Base-by-base conservation (phyloP, 805 yeast genomes). In the Wickerhamiella occidentalis region DNA sequence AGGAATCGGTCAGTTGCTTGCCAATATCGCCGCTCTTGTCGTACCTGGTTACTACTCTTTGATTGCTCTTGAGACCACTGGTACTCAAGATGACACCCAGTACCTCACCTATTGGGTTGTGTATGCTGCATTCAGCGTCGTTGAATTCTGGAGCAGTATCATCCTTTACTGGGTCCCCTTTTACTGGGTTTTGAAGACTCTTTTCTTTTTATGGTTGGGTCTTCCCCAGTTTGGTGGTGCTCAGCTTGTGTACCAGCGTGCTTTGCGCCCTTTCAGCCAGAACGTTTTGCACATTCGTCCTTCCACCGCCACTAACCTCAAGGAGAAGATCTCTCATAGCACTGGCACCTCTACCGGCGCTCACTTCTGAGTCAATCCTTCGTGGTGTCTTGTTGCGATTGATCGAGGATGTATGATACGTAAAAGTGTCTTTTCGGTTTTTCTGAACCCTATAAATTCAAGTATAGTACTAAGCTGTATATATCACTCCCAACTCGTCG, bases 61-160 rank as follows among this genome's bases (percentile, higher is more conserved):
- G 54, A 64, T 77, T 54, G 97, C 98, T 19, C 73, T 92, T 56
- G 83, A 79, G 66, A 82, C 95, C 19, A 56, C 77, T 8, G 62
- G 75, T 15, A 68, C 79, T 38, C 68, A 70, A 40, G 96, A 90
- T 65, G 99, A 92, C 68, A 79, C 92, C 43, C 81, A 82, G 65
- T 77, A 85, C 64, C 76, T 92, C 45, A 85, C 96, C 12, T 92
- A 92, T 74, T 92, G 98, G 98, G 96, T 92, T 51, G 95, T 92
- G n/a, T 92, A 85, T 64, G 95, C 96, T 13, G 79, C 80, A 59
- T 77, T 92, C 71, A 85, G 80, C 66, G 88, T 92, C 48, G 64
- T 86, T 61, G 99, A 92, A 72, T 92, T 86, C 76, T 92, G 96
- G 97, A 80, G 95, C 49, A 78, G 79, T 61, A 82, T 96, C 33